phyloP scores from a whole-genome alignment of 139 green algal species.

The Ettlia oleoabundans region DNA sequence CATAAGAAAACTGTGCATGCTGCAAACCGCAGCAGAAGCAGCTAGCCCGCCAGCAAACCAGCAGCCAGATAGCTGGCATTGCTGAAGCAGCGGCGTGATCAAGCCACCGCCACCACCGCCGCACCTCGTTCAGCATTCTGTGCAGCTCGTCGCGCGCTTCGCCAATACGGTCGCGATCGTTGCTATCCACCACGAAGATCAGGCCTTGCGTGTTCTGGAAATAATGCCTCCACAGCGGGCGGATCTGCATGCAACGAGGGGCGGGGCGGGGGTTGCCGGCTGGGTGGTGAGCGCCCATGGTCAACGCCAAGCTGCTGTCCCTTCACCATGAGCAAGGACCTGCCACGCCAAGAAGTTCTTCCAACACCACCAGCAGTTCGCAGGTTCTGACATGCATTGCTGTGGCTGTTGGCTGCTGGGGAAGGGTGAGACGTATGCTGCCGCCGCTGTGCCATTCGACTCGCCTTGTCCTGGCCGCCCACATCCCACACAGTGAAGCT shows the following conservation, averaged over 20 bases:
- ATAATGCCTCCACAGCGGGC: conserved; percentile 95
- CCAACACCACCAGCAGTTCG: too few species aligned
- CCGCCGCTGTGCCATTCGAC: neutral
- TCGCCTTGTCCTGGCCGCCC: conserved; percentile 92
- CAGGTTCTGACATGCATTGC: too few species aligned
- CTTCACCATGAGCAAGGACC: too few species aligned
- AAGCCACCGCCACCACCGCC: neutral
- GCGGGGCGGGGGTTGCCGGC: neutral
- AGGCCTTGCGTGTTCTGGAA: conserved; percentile 99
- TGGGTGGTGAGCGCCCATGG: neutral
- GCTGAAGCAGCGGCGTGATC: neutral
- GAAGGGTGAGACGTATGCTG: too few species aligned
- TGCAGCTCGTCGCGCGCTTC: conserved; percentile 98
- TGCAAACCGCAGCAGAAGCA: too few species aligned
- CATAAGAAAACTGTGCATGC: too few species aligned
- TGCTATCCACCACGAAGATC: conserved; percentile 99
- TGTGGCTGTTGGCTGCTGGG: too few species aligned
- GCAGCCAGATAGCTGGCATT: too few species aligned
- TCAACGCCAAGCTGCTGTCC: neutral
- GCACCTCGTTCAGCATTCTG: conserved; percentile 98
- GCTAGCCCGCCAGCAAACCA: too few species aligned
- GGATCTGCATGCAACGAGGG: conserved; percentile 66
- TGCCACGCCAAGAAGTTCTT: too few species aligned
- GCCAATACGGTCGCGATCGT: conserved; percentile 94
- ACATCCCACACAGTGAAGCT: conserved; percentile 98